Conservation (phyloP, 352 stramenopile genomes). For the Globisporangium alternatum region DNA sequence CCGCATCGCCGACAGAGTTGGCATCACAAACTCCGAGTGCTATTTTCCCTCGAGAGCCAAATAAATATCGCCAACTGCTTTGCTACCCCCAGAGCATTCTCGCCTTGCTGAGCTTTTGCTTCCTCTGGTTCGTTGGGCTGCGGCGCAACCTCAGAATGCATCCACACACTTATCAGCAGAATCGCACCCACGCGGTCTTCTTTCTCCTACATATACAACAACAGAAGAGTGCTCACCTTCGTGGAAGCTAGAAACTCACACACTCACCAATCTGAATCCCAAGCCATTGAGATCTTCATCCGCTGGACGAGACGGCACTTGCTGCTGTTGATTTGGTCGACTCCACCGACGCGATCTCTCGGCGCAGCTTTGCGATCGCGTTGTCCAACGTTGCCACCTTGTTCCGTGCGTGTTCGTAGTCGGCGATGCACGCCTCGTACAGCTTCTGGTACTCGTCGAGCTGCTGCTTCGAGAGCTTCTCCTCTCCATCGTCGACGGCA, state of each 20-base stretch:
- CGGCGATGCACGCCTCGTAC: slow-evolving; percentile 6
- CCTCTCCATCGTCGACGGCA: slow-evolving; percentile 7
- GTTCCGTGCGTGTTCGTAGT: slow-evolving; percentile 11
- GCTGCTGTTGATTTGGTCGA: not conserved
- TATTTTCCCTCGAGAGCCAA: not conserved
- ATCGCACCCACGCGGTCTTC: not conserved
- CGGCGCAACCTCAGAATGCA: not conserved
- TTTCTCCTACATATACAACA: not conserved
- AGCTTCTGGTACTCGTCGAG: slow-evolving; percentile 10
- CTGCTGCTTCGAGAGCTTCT: slow-evolving; percentile 6
- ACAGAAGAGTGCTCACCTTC: not conserved
- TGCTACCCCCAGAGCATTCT: not conserved
- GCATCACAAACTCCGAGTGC: not conserved
- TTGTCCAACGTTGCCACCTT: slow-evolving; percentile 12
- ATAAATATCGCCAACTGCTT: slow-evolving; percentile 4
- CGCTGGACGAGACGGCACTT: not conserved
- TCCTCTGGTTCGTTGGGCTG: not conserved
- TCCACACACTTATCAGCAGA: not conserved
- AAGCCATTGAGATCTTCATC: not conserved
- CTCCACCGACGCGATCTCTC: slow-evolving; percentile 17
- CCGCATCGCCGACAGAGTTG: not conserved
- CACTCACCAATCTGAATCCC: not conserved
- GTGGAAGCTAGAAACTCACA: not conserved
- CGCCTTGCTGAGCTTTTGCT: not conserved
- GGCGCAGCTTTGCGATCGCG: slow-evolving; percentile 7